Base-by-base conservation (phyloP, 2,329 filamentous ascomycete genomes). In the Fusarium sublunatum region DNA sequence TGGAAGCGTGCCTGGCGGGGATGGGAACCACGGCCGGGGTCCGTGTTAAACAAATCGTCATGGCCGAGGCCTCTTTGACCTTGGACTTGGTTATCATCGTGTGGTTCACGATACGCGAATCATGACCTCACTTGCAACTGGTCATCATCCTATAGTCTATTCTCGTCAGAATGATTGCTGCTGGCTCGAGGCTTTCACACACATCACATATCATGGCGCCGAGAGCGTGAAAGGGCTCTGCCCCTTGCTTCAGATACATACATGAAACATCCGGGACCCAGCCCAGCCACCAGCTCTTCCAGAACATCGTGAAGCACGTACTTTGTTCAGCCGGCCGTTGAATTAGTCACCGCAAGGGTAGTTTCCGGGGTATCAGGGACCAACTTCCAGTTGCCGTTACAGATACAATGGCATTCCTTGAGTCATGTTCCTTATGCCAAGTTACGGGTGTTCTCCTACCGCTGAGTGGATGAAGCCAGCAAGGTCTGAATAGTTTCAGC, bases 221-320 rank as follows among this genome's bases (percentile, higher is more conserved):
- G 64, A 69, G 67, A 65, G 65, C 54, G 50, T 58, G 50, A 49
- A 56, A 54, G 58, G 59, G 50, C 53, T 52, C 54, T 62, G 39
- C 59, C 44, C 59, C 58, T 45, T 51, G 51, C 53, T 58, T 64
- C 61, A 48, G 54, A 50, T 58, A 67, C 65, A 50, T 58, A 67
- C 65, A 53, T 69, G 71, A 74, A 73, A 70, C 65, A 36, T 24
- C 43, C 46, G 25, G 56, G 36, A 34, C 44, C 58, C 47, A 58
- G 61, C 44, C 58, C 47, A 63, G 61, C 59, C 45, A 59, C 58
- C 58, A 56, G 53, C 56, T 65, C 45, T 70, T 70, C 67, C 70
- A 69, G 68, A 73, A 72, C 52, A 64, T 62, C 36, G 60, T 63
- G 63, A 69, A 50, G 64, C 62, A 50, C 38, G 52, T 48, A 53